Evolutionary conservation across 495 filamentous ascomycete genomes (phyloP).

Genomic region (Echria macrotheca): DNA sequence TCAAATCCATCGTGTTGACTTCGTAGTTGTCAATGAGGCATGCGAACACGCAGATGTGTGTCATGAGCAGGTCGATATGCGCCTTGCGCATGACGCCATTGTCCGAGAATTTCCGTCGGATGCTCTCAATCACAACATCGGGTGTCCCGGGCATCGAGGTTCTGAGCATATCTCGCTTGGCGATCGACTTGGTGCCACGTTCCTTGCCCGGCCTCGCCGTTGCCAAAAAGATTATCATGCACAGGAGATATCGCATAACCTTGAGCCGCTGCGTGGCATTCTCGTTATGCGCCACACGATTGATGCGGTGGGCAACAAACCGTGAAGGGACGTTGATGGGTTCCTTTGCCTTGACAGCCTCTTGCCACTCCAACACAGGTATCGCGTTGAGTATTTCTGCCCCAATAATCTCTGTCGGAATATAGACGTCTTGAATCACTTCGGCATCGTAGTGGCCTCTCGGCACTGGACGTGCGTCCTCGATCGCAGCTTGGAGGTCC

Average conservation of each 20-base stretch:
- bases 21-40: conserved; percentile 71
- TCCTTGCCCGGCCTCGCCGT: conserved; percentile 32
- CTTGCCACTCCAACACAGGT: conserved; percentile 69
- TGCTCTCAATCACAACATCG: conserved; percentile 59
- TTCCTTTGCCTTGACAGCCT: conserved; percentile 53
- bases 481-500: conserved; percentile 59
- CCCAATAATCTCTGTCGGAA: conserved; percentile 61
- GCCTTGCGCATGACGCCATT: conserved; percentile 53
- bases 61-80: conserved; percentile 59
- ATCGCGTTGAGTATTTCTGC: conserved; percentile 53
- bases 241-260: conserved; percentile 59
- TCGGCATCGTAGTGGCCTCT: conserved; percentile 64
- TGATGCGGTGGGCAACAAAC: conserved; percentile 62
- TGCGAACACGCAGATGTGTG: conserved; percentile 62
- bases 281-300: conserved; percentile 48
- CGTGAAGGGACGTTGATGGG: conserved; percentile 53
- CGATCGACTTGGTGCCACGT: conserved; percentile 35
- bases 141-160: conserved; percentile 45
- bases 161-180: conserved; percentile 46
- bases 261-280: conserved; percentile 54
- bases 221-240: conserved; percentile 57
- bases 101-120: conserved; percentile 66
- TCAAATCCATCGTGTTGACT: conserved; percentile 69
- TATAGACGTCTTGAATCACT: conserved; percentile 77
- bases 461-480: conserved; percentile 72